Evolutionary conservation across 1,284 basidiomycete genomes (phyloP).

Genomic region (Pyrrhoderma noxium): DNA sequence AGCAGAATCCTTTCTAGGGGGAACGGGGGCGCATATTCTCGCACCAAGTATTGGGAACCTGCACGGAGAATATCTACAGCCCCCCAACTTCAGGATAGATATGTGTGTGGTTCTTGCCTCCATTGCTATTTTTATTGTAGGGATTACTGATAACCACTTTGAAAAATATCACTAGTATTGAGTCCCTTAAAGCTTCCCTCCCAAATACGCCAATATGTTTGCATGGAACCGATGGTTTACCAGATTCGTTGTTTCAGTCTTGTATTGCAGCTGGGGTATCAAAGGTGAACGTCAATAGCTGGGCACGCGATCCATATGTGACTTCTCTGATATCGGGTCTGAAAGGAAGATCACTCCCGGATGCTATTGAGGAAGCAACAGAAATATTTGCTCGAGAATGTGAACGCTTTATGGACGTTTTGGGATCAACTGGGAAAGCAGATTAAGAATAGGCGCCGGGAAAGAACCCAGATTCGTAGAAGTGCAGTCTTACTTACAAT

Average conservation of each 20-base stretch:
- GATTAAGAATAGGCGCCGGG: too few relatives aligned
- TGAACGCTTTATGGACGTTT: slow-evolving; percentile 36
- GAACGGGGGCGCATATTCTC: slow-evolving; percentile 38
- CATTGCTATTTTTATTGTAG: too few relatives aligned
- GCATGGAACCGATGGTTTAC: slow-evolving; percentile 40
- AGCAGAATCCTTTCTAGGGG: slow-evolving; percentile 37
- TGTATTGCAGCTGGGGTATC: slow-evolving; percentile 41
- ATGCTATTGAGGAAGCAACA: slow-evolving; percentile 39
- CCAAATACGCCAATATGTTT: slow-evolving; percentile 36
- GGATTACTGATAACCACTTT: too few relatives aligned
- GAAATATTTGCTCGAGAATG: slow-evolving; percentile 37
- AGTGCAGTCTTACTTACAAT: background rate
- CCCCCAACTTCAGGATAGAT: slow-evolving; percentile 39
- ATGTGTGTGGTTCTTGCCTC: too few relatives aligned
- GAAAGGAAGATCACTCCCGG: slow-evolving; percentile 35
- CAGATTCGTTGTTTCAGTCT: slow-evolving; percentile 36
- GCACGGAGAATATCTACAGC: slow-evolving; percentile 39
- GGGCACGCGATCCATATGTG: slow-evolving; percentile 40
- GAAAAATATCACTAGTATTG: too few relatives aligned
- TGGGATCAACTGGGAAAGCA: slow-evolving; percentile 38
- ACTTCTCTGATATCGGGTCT: slow-evolving; percentile 30
- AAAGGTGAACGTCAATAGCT: slow-evolving; percentile 46
- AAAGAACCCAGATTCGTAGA: slow-evolving; percentile 13
- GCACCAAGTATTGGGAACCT: slow-evolving; percentile 45
- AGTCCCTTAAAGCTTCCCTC: slow-evolving; percentile 21